These are phyloP conservation scores for Lactifluus pinguis DNA, from an alignment of 768 basidiomycete genomes.

Conservation along the genomic window DNA sequence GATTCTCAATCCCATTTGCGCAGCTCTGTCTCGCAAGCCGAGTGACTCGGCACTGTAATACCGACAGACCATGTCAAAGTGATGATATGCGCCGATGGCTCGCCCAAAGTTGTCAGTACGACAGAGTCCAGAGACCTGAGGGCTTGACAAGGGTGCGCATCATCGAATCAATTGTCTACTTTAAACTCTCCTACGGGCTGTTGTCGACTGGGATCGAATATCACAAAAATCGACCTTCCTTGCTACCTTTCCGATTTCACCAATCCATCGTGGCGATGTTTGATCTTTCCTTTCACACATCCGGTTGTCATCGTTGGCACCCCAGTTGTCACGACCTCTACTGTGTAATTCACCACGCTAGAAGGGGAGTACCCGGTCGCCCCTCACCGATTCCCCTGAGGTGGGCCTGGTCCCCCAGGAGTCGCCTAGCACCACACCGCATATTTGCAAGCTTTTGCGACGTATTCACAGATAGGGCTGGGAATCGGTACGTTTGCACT, in stretches of 20 bases:
- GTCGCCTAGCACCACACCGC: neutral
- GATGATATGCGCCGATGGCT: too few relatives aligned
- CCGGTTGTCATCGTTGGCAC: neutral
- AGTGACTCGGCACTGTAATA: too few relatives aligned
- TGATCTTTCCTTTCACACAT: neutral
- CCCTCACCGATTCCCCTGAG: neutral
- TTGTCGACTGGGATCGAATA: too few relatives aligned
- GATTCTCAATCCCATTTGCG: neutral
- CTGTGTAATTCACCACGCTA: neutral
- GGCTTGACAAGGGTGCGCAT: too few relatives aligned
- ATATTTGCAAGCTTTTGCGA: constrained; percentile 28
- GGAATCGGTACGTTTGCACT: constrained; percentile 34
- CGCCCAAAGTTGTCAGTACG: too few relatives aligned
- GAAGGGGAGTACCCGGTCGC: neutral
- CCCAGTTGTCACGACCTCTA: too few relatives aligned
- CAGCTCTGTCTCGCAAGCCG: neutral
- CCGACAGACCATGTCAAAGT: too few relatives aligned
- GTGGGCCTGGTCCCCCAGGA: neutral
- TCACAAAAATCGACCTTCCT: too few relatives aligned
- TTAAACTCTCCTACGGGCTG: too few relatives aligned
- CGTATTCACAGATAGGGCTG: constrained; percentile 45
- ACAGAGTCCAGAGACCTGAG: too few relatives aligned
- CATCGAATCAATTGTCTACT: too few relatives aligned
- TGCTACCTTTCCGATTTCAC: neutral
- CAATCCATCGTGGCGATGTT: neutral